Conservation (phyloP, 352 stramenopile species). For the Phytophthora hibernalis region DNA sequence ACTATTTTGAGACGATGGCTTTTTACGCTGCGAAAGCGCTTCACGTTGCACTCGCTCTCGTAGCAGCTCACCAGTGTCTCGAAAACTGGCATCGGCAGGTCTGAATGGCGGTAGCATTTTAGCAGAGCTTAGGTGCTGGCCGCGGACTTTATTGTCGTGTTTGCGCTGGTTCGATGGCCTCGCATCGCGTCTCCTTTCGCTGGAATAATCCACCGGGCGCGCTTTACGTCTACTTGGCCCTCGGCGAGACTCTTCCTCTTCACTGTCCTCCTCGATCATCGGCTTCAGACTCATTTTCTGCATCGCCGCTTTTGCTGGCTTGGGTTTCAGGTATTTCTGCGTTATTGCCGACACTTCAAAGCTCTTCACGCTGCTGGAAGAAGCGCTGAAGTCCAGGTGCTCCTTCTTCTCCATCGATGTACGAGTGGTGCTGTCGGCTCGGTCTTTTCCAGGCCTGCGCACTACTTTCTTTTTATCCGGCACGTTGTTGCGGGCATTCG, state of each 20-base stretch:
- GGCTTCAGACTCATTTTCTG: conserved; percentile 32
- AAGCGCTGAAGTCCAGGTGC: conserved; percentile 50
- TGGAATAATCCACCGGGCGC: conserved; percentile 11
- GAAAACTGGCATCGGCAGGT: conserved; percentile 23
- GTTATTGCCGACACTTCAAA: conserved; percentile 49
- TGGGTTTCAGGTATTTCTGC: conserved; percentile 44
- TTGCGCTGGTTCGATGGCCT: conserved; percentile 8
- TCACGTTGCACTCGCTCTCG: conserved; percentile 3
- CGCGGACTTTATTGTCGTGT: conserved; percentile 28
- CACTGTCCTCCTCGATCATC: conserved; percentile 39
- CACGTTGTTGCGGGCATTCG: conserved; percentile 17
- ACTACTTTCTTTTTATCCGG: conserved; percentile 24
- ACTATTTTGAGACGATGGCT: conserved; percentile 33
- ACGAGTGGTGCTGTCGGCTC: conserved; percentile 13
- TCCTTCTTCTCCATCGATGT: conserved; percentile 44
- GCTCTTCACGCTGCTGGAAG: conserved; percentile 39
- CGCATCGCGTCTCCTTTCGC: conserved; percentile 22
- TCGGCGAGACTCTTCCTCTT: conserved; percentile 27
- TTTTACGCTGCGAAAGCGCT: conserved; percentile 14
- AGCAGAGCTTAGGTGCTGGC: conserved; percentile 12
- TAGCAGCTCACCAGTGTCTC: conserved; percentile 19
- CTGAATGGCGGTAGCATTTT: conserved; percentile 19
- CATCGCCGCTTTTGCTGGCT: conserved; percentile 30
- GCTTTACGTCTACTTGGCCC: conserved; percentile 28
- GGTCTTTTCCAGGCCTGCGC: conserved; percentile 5